Base-by-base conservation (phyloP, 148 eudicot genomes). In the Drosera capensis region DNA sequence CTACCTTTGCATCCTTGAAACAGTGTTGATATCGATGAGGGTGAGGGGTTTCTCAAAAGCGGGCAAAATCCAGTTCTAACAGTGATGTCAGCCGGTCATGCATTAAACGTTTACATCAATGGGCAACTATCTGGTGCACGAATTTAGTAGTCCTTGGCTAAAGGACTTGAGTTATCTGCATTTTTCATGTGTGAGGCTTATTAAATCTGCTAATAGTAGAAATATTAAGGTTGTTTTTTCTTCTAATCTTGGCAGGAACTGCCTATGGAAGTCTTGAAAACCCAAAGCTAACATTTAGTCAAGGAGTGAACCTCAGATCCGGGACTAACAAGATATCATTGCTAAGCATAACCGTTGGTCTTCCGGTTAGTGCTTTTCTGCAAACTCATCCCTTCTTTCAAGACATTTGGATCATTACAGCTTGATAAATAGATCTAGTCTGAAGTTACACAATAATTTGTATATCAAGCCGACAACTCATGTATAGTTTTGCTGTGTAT, bases 301-400 rank as follows among this genome's bases (percentile, higher is more conserved):
- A 68, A 39, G 77, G 75, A 23, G 95, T 90, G 62, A 68, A 80
- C 43, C 62, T 90, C 47, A 75, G 81, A 68, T 74, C 87, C 31
- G 97, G 97, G 43, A 57, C 80, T 20, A 90, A 90, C 80, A 74
- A 56, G 64, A 80, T 90, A 31, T 63, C 95, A 26, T 68, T 90
- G 31, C 73, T 90, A n/a, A 90, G 97, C 65, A 72, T 84, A 56
- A 79, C 97, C 46, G 93, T 90, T 68, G 97, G 97, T 31, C 87
- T 90, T 35, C 97, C 97, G 73, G 97, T 90, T 52, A 23, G 86
- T 50, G 26, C 57, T 40, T 49, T 45, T 45, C 41, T 48, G 40
- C 57, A 56, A 31, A 55, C 48, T 12, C 46, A 36, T 19, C 36
- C 40, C 44, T 5, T 41, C 21, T 39, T 20, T 39, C 18, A 0